Evolutionary conservation across 2,329 filamentous ascomycete genomes (phyloP).

Genomic region (Sporothrix luriei): DNA sequence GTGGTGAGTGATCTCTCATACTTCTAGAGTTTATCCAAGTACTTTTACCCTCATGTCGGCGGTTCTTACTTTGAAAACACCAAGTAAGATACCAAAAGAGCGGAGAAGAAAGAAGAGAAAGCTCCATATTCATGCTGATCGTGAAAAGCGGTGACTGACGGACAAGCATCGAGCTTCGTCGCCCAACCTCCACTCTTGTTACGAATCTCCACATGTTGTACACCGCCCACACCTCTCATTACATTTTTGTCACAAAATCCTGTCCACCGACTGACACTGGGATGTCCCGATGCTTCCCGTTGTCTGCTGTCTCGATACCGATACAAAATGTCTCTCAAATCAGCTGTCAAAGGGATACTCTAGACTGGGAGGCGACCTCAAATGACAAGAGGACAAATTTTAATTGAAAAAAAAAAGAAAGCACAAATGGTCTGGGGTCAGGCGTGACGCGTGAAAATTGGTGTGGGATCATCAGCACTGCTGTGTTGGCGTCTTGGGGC

Average conservation of each 20-base stretch:
- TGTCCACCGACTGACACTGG: conserved; percentile 10
- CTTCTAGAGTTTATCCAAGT: background rate
- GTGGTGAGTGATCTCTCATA: background rate
- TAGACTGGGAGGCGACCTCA: background rate
- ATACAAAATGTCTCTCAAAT: background rate
- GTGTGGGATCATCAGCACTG: conserved; percentile 10
- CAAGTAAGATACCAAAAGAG: conserved; percentile 1
- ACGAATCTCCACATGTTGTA: background rate
- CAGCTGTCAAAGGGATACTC: background rate
- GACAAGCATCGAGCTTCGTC: conserved; percentile 4
- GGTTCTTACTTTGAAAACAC: background rate
- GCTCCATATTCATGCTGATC: background rate
- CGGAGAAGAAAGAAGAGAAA: background rate
- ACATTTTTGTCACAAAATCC: background rate
- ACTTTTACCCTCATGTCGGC: conserved; percentile 20
- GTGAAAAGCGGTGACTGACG: conserved; percentile 13
- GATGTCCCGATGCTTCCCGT: background rate
- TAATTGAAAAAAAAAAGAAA: background rate
- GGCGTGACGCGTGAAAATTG: background rate
- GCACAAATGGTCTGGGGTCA: conserved; percentile 5
- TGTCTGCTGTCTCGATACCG: background rate
- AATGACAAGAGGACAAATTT: background rate
- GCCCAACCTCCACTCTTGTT: conserved; percentile 24
- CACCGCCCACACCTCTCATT: background rate
- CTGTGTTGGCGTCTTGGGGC: conserved; percentile 23